Conservation (phyloP, 2,329 filamentous ascomycete species). For the Penicillium sp. region DNA sequence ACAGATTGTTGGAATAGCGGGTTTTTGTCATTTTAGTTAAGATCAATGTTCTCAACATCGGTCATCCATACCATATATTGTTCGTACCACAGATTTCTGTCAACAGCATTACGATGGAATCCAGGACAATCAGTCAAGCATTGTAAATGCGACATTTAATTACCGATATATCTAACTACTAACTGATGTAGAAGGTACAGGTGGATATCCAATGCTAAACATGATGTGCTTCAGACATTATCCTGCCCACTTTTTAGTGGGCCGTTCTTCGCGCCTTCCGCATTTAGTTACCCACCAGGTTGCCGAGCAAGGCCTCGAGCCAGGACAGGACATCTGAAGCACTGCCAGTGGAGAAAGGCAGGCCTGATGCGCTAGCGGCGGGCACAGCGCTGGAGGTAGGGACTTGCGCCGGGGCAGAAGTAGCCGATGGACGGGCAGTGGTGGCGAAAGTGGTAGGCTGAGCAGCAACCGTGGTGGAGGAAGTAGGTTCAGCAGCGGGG, state of each 20-base stretch:
- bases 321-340: slow-evolving; percentile 14
- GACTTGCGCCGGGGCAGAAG: not conserved
- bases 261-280: not conserved
- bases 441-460: slow-evolving; percentile 20
- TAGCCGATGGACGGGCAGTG: slow-evolving; percentile 11
- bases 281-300: slow-evolving; percentile 17
- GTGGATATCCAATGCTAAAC: not conserved
- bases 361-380: not conserved
- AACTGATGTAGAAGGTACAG: not conserved
- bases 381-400: not conserved
- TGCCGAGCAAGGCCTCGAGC: slow-evolving; percentile 16
- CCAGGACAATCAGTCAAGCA: not conserved
- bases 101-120: not conserved
- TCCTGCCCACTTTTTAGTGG: not conserved
- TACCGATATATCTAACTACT: slow-evolving; percentile 3
- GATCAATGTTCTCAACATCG: too few species aligned
- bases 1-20: too few species aligned
- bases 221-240: not conserved
- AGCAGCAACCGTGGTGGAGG: slow-evolving; percentile 1
- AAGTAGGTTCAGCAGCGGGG: slow-evolving; percentile 1
- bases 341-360: slow-evolving; percentile 16
- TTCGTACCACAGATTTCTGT: too few species aligned
- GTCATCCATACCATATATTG: too few species aligned
- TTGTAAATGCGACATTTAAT: not conserved
- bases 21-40: too few species aligned